Evolutionary conservation across 2,329 filamentous ascomycete genomes (phyloP).

Genomic region (Penicillium sp.): DNA sequence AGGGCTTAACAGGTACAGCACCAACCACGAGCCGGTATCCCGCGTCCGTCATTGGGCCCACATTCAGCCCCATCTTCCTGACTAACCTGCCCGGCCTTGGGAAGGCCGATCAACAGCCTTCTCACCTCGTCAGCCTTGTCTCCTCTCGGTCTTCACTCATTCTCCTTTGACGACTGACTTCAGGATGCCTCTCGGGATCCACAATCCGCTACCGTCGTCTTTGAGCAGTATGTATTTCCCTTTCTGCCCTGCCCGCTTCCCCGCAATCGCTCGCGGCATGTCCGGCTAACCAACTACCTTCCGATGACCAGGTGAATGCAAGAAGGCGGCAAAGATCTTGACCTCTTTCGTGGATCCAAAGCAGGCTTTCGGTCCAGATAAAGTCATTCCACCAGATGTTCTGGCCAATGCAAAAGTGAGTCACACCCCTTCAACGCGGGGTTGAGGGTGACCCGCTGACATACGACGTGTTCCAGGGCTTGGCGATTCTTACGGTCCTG

Average conservation of each 20-base stretch:
- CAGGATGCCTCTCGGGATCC: conserved; percentile 45
- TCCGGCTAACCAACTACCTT: conserved; percentile 33
- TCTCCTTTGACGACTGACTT: conserved; percentile 5
- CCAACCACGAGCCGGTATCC: conserved; percentile 15
- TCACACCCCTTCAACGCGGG: neutral
- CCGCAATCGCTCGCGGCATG: conserved; percentile 31
- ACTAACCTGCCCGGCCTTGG: conserved; percentile 19
- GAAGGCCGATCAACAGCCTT: conserved; percentile 11
- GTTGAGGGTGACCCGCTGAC: conserved; percentile 5
- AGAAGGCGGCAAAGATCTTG: conserved; percentile 94
- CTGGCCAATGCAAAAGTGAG: conserved; percentile 85
- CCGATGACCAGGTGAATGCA: conserved; percentile 76
- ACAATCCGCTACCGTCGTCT: conserved; percentile 51
- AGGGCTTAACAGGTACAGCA: neutral
- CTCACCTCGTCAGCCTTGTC: conserved; percentile 2
- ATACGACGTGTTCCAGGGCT: conserved; percentile 37
- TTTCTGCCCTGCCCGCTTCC: conserved; percentile 23
- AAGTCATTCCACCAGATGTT: conserved; percentile 89
- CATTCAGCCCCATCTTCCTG: conserved; percentile 24
- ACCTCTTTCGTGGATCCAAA: conserved; percentile 90
- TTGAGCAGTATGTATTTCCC: conserved; percentile 44
- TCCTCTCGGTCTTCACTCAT: neutral
- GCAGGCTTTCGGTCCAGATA: conserved; percentile 92
- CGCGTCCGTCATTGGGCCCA: conserved; percentile 25
- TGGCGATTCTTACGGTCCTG: conserved; percentile 50